Evolutionary conservation across 768 basidiomycete species (phyloP).

Genomic region (Suillus occidentalis): DNA sequence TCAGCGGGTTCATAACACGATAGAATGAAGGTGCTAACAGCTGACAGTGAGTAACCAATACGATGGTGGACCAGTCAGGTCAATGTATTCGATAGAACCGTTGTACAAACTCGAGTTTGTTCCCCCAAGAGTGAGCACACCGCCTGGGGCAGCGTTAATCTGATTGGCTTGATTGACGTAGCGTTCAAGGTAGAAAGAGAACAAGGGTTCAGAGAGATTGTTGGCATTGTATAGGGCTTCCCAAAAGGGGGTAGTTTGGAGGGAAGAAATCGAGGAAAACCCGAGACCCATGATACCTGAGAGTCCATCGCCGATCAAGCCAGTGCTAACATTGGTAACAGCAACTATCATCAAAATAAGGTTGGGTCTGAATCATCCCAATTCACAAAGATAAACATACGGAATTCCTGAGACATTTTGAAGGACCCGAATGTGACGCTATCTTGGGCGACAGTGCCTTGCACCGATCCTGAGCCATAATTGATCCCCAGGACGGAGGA

Average conservation of each 20-base stretch:
- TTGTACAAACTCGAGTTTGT: slow-evolving; percentile 55
- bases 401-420: slow-evolving; percentile 55
- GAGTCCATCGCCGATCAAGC: slow-evolving; percentile 48
- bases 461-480: slow-evolving; percentile 73
- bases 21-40: slow-evolving; percentile 36
- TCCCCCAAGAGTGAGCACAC: slow-evolving; percentile 74
- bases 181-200: slow-evolving; percentile 67
- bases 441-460: slow-evolving; percentile 56
- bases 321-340: slow-evolving; percentile 47
- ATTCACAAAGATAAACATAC: slow-evolving; percentile 35
- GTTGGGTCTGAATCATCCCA: slow-evolving; percentile 1
- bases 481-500: slow-evolving; percentile 37
- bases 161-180: slow-evolving; percentile 36
- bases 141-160: slow-evolving; percentile 50
- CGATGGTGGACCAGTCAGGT: slow-evolving; percentile 38
- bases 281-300: slow-evolving; percentile 81
- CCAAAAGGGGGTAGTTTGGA: slow-evolving; percentile 66
- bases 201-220: slow-evolving; percentile 49
- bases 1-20: background rate
- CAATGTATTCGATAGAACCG: slow-evolving; percentile 67
- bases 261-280: slow-evolving; percentile 58
- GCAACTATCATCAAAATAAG: slow-evolving; percentile 44
- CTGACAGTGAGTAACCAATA: slow-evolving; percentile 59
- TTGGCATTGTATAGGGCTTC: slow-evolving; percentile 44
- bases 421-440: slow-evolving; percentile 68